Evolutionary conservation across 1,284 basidiomycete species (phyloP), one percentile per base, ranked within the genome.

Genomic region (Irpex sp.): DNA sequence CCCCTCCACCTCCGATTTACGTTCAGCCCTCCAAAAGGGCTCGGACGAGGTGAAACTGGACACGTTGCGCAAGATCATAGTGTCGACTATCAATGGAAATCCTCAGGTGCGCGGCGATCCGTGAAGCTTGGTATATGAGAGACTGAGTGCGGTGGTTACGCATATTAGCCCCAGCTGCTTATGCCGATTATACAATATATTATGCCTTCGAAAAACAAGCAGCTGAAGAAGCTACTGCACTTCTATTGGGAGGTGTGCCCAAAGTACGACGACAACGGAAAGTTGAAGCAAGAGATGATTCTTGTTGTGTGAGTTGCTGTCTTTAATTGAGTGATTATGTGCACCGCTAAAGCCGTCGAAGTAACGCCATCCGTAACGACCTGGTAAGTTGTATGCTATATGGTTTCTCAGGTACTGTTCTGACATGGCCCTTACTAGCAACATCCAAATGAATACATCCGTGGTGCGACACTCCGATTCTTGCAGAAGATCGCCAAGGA

Each of bases 211-310:
- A 89, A 91, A 75, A 96, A 93, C 82, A 99, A 99, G 82, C 91
- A 93, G 70, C 88, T 99, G 75, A 99, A 99, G 86, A 99, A 99
- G 83, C 82, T 98, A 73, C 83, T 98, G 48, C 96, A 98, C 78
- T 98, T 98, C 77, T 99, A 99, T 78, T 99, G 96, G 97, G 97
- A 99, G 80, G 93, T 99, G 37, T 98, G 96, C 78, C 97, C 97
- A 31, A 98, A 99, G 78, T 92, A 97, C 69, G 97, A 99, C 71
- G 96, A 98, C 68, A 89, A 88, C 68, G 97, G 97, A 62, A 98
- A 98, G 80, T 81, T 99, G 71, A 98, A 98, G 85, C 97, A 99
- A 79, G 97, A 99, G 81, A 99, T 99, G 97, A 99, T 99, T 73
- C 85, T 99, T 57, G 97, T 99, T 56, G 96, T 97, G 94, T 96